A percentile compares a stretch with the other conserved stretches of the same genome.
phyloP scores from a whole-genome alignment of 2,329 filamentous ascomycete genomes.

The Phyllosticta citribraziliensis region DNA sequence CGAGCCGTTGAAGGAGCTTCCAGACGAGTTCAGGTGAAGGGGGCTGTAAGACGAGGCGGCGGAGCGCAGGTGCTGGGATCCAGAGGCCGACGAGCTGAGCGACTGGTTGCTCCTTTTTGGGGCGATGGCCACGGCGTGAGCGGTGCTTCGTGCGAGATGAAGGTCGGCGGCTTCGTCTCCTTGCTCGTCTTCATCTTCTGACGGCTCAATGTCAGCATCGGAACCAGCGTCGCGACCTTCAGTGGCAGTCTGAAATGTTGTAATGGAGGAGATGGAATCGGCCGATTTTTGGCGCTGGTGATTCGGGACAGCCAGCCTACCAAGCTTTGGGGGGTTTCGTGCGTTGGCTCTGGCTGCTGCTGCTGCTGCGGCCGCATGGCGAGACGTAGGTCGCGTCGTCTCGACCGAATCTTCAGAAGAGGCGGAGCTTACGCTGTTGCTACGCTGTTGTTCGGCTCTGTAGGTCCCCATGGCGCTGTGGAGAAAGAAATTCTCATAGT shows the following conservation, averaged over 20 bases:
- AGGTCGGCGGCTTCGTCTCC: constrained; percentile 18
- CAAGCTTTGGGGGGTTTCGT: constrained; percentile 20
- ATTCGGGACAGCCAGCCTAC: constrained; percentile 13
- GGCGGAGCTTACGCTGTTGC: constrained; percentile 44
- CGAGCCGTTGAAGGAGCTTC: background rate
- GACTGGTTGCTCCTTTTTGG: constrained; percentile 2
- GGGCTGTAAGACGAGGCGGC: constrained; percentile 3
- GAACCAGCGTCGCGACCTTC: constrained; percentile 35
- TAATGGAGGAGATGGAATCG: constrained; percentile 52
- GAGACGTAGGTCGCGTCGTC: constrained; percentile 34
- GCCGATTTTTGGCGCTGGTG: constrained; percentile 45
- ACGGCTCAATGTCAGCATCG: constrained; percentile 23
- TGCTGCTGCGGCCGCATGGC: constrained; percentile 14
- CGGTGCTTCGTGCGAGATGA: background rate
- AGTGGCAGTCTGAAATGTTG: constrained; percentile 54
- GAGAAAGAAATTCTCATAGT: constrained; percentile 92
- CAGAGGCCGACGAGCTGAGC: background rate
- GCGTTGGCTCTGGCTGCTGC: constrained; percentile 12
- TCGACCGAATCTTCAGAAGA: constrained; percentile 38
- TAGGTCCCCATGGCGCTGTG: constrained; percentile 83
- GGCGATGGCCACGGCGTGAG: background rate
- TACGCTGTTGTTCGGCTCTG: constrained; percentile 45
- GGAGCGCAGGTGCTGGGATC: background rate
- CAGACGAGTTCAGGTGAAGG: constrained; percentile 1
- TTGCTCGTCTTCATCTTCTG: constrained; percentile 34